Base-by-base conservation (phyloP, 495 filamentous ascomycete species). In the Penicillium cataractarum region DNA sequence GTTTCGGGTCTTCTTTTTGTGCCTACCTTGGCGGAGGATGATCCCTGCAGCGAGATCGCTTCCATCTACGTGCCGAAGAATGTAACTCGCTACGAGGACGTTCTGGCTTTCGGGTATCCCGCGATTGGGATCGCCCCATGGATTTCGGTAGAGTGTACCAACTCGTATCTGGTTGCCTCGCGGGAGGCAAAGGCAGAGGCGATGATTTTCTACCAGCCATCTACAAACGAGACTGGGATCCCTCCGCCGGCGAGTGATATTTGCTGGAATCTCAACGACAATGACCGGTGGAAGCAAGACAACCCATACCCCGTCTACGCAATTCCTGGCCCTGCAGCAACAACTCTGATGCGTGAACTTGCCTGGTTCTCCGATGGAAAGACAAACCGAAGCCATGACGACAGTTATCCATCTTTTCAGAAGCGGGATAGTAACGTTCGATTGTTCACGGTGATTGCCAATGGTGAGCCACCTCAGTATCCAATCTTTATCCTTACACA, bases 111-210 rank as follows among this genome's bases (percentile, higher is more conserved):
- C 29, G 68, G 66, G 22, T 83, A 83, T 59, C 79, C 85, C 4
- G 82, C 88, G n/a, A 84, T 97, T 42, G 93, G 87, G 21, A 74
- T 97, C n/a, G 92, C 89, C 9, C 94, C 94, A n/a, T 97, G 94
- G 94, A 80, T 93, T 33, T 88, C 80, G 46, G 76, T 74, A 2
- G 74, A 84, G 22, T 98, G 94, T 63, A 87, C 90, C 9, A 72
- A 78, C 44, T 82, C 85, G 33, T 97, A 90, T 69, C 74, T 97
- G 29, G 71, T 78, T 12, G 82, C 90, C 22, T 89, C 90, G 12
- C 77, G 76, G 24, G 56, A 70, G 6, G 85, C 84, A 32, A 81
- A 83, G 15, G 74, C 86, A 0, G 78, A 83, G 37, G 91, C 84
- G 0, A 86, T 97, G 64, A 72, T 98, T 8, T 92, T 95, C 68